Evolutionary conservation across 768 basidiomycete species (phyloP).

Genomic region (Porphyrellus cyaneotinctus): DNA sequence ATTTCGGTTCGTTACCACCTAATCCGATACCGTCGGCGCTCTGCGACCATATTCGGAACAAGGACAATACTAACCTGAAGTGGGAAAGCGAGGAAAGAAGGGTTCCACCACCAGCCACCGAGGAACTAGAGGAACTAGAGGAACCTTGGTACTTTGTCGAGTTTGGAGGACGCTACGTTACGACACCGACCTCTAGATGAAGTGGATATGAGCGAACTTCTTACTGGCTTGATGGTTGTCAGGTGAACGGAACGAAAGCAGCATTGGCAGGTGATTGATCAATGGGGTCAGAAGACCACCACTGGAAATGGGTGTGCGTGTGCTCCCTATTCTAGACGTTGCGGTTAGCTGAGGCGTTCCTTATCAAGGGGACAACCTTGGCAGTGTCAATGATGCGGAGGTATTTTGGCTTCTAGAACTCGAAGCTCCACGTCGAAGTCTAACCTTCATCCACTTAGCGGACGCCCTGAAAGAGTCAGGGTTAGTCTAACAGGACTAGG

Average conservation of each 20-base stretch:
- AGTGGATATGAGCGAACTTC: conserved; percentile 1
- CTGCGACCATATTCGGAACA: conserved; percentile 16
- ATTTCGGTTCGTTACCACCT: conserved; percentile 21
- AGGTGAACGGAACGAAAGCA: conserved; percentile 11
- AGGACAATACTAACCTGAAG: conserved; percentile 6
- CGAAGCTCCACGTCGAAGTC: neutral
- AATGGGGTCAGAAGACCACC: conserved; percentile 5
- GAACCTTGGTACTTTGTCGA: neutral
- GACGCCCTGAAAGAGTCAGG: no score
- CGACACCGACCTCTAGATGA: neutral
- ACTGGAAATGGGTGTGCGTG: neutral
- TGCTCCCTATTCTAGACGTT: neutral
- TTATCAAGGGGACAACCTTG: neutral
- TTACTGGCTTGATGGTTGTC: conserved; percentile 19
- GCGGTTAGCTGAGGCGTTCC: neutral
- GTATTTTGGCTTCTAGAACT: neutral
- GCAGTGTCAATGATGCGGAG: neutral
- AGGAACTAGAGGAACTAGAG: neutral
- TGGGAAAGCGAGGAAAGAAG: conserved; percentile 12
- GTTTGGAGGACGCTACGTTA: neutral
- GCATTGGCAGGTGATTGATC: neutral
- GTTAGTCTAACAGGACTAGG: no score
- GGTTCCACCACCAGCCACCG: neutral
- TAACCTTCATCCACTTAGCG: no score
- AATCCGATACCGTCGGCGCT: neutral